Evolutionary conservation across 768 basidiomycete genomes (phyloP), one percentile per base, ranked within the genome.

Genomic region (Xerocomus potaroensis): DNA sequence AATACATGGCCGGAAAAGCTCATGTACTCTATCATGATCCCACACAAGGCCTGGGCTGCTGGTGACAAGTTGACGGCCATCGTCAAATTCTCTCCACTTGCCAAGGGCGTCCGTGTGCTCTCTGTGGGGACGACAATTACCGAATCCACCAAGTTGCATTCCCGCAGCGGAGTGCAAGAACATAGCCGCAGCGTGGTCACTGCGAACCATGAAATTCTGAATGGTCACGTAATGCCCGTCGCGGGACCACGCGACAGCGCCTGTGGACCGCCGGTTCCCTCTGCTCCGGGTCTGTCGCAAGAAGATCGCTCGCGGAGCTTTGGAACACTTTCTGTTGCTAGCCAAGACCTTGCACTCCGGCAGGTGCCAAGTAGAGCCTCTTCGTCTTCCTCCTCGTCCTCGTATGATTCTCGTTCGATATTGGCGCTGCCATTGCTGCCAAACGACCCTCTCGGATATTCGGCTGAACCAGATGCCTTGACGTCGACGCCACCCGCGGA

Each of bases 1-100:
- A 96, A 94, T 65, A 93, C 92, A 14, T 98, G 95, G 95, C 93
- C 95, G 0, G 87, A 86, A 18, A 98, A 97, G 70, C 72, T 96
- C 68, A 95, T 94, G 93, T 97, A 95, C 65, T 84, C 87, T 5
- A 80, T 91, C 60, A 87, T 92, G 71, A 68, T 98, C 26, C 94
- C 94, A 0, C 92, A 95, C 75, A 95, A 94, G 62, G 95, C 94
- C 0, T 97, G 88, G 83, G 90, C 92, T 0, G 87, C 84, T 0
- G 94, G 93, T 6, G 93, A 97, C 66, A 77, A 75, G 9, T 69
- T 96, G 46, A 84, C 86, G 0, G 84, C 90, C 0, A 69, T 85
- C 11, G 77, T 91, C 65, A 96, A 95, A 63, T 89, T 96, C 62
- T 81, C 82, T 27, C 93, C 95, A 0, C 69, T 96, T 18, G 70